These are phyloP conservation scores for Lenzites betulinus DNA, from an alignment of 768 basidiomycete genomes.

Conservation along the genomic window DNA sequence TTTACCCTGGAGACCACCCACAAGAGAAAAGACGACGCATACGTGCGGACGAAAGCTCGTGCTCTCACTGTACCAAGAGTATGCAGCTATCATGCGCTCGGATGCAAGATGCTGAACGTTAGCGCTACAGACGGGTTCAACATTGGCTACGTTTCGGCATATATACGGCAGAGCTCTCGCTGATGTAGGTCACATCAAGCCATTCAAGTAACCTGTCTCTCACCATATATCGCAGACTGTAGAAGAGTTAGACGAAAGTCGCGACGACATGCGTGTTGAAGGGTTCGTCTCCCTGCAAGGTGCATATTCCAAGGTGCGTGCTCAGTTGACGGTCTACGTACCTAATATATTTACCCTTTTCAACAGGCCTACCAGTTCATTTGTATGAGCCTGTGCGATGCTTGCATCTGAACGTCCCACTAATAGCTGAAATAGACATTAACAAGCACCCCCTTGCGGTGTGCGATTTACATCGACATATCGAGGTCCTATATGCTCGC, in stretches of 20 bases:
- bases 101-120: neutral
- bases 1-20: conserved; percentile 67
- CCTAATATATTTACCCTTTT: neutral
- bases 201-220: neutral
- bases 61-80: conserved; percentile 72
- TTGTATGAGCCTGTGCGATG: conserved; percentile 49
- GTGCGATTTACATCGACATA: conserved; percentile 67
- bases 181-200: conserved; percentile 49
- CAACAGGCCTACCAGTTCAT: conserved; percentile 85
- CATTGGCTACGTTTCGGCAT: conserved; percentile 67
- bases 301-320: conserved; percentile 64
- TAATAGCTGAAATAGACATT: conserved; percentile 53
- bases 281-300: conserved; percentile 89
- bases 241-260: conserved; percentile 56
- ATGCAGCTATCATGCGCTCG: conserved; percentile 4
- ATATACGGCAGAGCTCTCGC: conserved; percentile 72
- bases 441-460: conserved; percentile 70
- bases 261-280: conserved; percentile 56
- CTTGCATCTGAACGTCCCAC: neutral
- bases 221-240: conserved; percentile 52
- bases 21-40: conserved; percentile 37
- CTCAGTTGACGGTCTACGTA: neutral
- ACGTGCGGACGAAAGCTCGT: conserved; percentile 39
- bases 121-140: conserved; percentile 57
- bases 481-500: conserved; percentile 64